These are phyloP conservation scores for Nidularia sp. DNA, from an alignment of 768 basidiomycete species.

Conservation along the genomic window DNA sequence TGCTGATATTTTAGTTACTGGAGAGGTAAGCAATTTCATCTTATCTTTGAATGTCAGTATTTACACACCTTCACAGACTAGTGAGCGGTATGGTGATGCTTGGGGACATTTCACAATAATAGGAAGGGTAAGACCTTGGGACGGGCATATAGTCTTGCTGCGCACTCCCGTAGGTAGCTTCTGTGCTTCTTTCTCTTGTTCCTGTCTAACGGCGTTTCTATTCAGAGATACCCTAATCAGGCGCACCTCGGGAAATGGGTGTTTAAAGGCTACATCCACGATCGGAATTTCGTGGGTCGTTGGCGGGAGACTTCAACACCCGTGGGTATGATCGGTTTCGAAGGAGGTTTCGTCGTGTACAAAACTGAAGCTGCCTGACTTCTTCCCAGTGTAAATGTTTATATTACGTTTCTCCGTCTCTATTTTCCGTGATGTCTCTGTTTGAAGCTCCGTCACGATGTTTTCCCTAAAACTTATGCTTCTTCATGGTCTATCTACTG, in stretches of 20 bases:
- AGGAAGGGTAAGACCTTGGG: conserved; percentile 49
- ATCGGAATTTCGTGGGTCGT: conserved; percentile 44
- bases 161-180: conserved; percentile 35
- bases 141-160: conserved; percentile 43
- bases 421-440: background rate
- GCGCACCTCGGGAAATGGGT: conserved; percentile 37
- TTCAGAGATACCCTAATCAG: conserved; percentile 26
- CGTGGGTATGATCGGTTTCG: conserved; percentile 35
- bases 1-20: conserved; percentile 49
- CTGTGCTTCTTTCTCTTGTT: background rate
- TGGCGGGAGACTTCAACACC: conserved; percentile 49
- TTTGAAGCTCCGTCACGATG: background rate
- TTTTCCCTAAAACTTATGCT: background rate
- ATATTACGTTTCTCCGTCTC: background rate
- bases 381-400: background rate
- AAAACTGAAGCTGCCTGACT: conserved; percentile 13
- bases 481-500: background rate
- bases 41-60: background rate
- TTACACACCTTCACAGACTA: conserved; percentile 24
- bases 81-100: conserved; percentile 37
- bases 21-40: conserved; percentile 34
- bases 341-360: conserved; percentile 44
- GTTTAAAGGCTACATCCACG: conserved; percentile 50
- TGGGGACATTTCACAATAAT: conserved; percentile 45
- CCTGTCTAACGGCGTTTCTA: conserved; percentile 1